Evolutionary conservation across 306 rosid species (phyloP), one percentile per base, ranked within the genome.

Genomic region (Elaeagnus macrophylla): DNA sequence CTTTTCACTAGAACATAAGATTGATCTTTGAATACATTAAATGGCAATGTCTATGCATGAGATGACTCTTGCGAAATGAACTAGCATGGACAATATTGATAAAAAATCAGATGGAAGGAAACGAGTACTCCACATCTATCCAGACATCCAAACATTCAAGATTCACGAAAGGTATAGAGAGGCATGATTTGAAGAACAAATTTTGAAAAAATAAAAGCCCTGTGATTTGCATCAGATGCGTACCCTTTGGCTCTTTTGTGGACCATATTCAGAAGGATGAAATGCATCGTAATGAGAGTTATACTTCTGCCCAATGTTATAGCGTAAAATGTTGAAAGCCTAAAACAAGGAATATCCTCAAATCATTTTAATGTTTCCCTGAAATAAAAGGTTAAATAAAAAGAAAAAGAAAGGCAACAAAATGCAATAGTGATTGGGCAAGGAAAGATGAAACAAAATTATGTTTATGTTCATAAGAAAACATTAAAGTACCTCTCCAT

Each of bases 251-350:
- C 89, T 82, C 72, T 66, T 60, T 67, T 73, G 89, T 49, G 89
- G 89, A 18, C 88, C 95, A 65, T 78, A 87, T 65, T 75, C 77
- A 8, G 73, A 16, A 44, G 81, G 67, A 66, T 65, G 47, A 80
- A 87, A 81, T 11, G 85, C 80, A 16, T 82, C 95, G 53, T 75
- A 82, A 59, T 93, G 99, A 67, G 95, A 71, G 62, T 57, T 57
- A 67, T 93, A 93, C 78, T 19, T 87, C 78, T 87, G 96, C 51
- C 95, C 95, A 12, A 84, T 50, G 74, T 79, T 74, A 71, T 93
- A 84, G 59, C 88, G 87, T 79, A 93, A 76, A 69, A 93, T 12
- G 58, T 82, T 82, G 69, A 84, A 93, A 62, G 82, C 87, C 99
- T 91, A 94, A 77, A 82, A 91, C 77, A 78, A 61, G 70, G 67